A percentile compares a stretch with the other conserved stretches of the same genome.
phyloP scores from a whole-genome alignment of 306 rosid species.

The Vachellia collinsii region DNA sequence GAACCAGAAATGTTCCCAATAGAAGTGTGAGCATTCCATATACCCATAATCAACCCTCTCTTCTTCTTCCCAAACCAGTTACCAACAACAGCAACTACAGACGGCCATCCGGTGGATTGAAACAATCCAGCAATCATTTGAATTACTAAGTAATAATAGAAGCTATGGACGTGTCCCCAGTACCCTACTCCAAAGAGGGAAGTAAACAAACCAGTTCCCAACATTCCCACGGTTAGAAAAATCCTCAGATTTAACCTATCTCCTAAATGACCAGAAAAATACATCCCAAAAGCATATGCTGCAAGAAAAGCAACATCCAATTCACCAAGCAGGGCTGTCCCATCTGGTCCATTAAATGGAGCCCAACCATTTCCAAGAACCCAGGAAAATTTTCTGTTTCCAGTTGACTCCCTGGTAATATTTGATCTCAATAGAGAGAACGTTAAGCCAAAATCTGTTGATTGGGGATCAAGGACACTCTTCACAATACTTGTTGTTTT shows the following conservation, averaged over 20 bases:
- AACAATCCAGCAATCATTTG: constrained; percentile 95
- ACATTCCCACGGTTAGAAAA: constrained; percentile 85
- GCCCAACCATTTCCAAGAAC: constrained; percentile 81
- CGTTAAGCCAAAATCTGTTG: constrained; percentile 50
- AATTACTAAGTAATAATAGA: constrained; percentile 64
- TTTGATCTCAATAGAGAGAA: constrained; percentile 39
- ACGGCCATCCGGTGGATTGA: constrained; percentile 99
- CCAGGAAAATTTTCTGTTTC: constrained; percentile 42
- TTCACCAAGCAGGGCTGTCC: constrained; percentile 84
- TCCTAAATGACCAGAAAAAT: constrained; percentile 92
- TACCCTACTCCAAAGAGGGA: constrained; percentile 83
- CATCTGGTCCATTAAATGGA: constrained; percentile 79
- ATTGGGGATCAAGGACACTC: constrained; percentile 88
- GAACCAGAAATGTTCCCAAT: constrained; percentile 94
- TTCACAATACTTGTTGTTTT: constrained; percentile 93
- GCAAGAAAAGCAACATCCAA: constrained; percentile 93
- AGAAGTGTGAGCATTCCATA: constrained; percentile 99
- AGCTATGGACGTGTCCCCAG: constrained; percentile 79
- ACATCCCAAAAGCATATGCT: constrained; percentile 91
- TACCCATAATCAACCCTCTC: constrained; percentile 97
- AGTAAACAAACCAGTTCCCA: constrained; percentile 91
- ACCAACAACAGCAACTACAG: constrained; percentile 92
- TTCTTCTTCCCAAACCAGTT: constrained; percentile 97
- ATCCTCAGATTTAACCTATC: constrained; percentile 80
- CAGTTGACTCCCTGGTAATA: constrained; percentile 28